Conservation (phyloP, 345 rosid species). For the Salix udensis region DNA sequence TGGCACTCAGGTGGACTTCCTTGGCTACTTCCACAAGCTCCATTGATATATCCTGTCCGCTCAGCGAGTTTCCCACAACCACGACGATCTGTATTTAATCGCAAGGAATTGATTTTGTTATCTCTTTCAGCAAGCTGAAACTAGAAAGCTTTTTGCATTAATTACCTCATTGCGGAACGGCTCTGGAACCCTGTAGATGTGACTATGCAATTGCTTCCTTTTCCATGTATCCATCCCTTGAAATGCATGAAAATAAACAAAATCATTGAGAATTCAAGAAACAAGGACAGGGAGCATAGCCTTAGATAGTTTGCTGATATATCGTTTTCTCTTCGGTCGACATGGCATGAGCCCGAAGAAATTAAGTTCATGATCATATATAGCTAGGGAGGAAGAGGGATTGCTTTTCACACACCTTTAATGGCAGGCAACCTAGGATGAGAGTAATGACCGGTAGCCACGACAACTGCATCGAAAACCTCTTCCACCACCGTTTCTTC, state of each 20-base stretch:
- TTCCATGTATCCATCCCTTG: slow-evolving; percentile 83
- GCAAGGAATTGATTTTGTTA: too few relatives aligned
- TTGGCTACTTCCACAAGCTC: slow-evolving; percentile 77
- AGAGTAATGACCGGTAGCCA: slow-evolving; percentile 90
- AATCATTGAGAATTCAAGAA: not conserved
- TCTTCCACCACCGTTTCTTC: slow-evolving; percentile 48
- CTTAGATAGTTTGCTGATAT: too few relatives aligned
- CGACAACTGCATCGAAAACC: slow-evolving; percentile 85
- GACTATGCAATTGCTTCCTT: slow-evolving; percentile 83
- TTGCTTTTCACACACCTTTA: slow-evolving; percentile 42
- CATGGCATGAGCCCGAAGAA: slow-evolving; percentile 18
- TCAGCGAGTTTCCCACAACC: slow-evolving; percentile 71
- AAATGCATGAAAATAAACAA: not conserved
- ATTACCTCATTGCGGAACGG: slow-evolving; percentile 70
- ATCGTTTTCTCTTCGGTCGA: not conserved
- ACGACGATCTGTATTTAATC: slow-evolving; percentile 68
- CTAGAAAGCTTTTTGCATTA: slow-evolving; percentile 7
- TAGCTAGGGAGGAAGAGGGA: too few relatives aligned
- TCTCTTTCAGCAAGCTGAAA: too few relatives aligned
- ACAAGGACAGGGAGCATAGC: not conserved
- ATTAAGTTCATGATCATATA: not conserved
- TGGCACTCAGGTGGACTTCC: slow-evolving; percentile 71
- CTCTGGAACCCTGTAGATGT: slow-evolving; percentile 68
- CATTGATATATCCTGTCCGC: slow-evolving; percentile 91
- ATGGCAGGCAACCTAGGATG: slow-evolving; percentile 72